These are phyloP conservation scores for Plectosphaerella sp. DNA, from an alignment of 2,329 filamentous ascomycete genomes.

Conservation along the genomic window DNA sequence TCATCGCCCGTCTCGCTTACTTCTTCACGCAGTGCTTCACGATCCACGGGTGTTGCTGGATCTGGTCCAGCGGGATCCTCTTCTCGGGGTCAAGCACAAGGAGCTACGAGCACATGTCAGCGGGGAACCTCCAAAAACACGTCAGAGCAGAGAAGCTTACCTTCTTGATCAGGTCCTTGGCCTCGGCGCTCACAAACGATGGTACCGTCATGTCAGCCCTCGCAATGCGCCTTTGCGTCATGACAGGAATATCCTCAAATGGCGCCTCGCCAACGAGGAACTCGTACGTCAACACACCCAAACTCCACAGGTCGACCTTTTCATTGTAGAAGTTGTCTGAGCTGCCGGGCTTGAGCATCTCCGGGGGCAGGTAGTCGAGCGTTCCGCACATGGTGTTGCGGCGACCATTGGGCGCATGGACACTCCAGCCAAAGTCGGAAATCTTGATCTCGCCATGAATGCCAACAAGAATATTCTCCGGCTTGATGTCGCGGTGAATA, in stretches of 20 bases:
- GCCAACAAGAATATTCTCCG: slow-evolving; percentile 92
- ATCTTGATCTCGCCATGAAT: slow-evolving; percentile 99
- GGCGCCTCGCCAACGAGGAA: slow-evolving; percentile 94
- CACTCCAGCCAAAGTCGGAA: slow-evolving; percentile 97
- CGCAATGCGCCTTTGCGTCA: slow-evolving; percentile 88
- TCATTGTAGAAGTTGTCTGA: slow-evolving; percentile 88
- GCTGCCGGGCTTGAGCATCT: slow-evolving; percentile 85
- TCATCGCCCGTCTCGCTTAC: slow-evolving; percentile 31
- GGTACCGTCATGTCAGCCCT: slow-evolving; percentile 91
- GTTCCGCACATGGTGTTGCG: slow-evolving; percentile 96
- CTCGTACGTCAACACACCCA: slow-evolving; percentile 93
- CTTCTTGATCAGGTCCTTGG: slow-evolving; percentile 86
- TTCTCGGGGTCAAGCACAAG: slow-evolving; percentile 93
- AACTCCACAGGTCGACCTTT: slow-evolving; percentile 94
- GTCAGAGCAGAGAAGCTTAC: slow-evolving; percentile 40
- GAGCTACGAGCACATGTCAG: slow-evolving; percentile 47
- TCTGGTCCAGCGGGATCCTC: slow-evolving; percentile 82
- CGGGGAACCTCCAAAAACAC: background rate
- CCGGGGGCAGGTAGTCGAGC: slow-evolving; percentile 92
- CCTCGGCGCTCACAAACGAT: slow-evolving; percentile 84
- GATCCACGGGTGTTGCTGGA: slow-evolving; percentile 92
- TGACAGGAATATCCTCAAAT: slow-evolving; percentile 91
- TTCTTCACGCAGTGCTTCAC: slow-evolving; percentile 81
- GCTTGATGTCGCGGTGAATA: slow-evolving; percentile 97
- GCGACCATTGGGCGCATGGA: slow-evolving; percentile 92